Evolutionary conservation across 495 filamentous ascomycete genomes (phyloP), one percentile per base, ranked within the genome.

Genomic region (Hyaloscypha bicolor): DNA sequence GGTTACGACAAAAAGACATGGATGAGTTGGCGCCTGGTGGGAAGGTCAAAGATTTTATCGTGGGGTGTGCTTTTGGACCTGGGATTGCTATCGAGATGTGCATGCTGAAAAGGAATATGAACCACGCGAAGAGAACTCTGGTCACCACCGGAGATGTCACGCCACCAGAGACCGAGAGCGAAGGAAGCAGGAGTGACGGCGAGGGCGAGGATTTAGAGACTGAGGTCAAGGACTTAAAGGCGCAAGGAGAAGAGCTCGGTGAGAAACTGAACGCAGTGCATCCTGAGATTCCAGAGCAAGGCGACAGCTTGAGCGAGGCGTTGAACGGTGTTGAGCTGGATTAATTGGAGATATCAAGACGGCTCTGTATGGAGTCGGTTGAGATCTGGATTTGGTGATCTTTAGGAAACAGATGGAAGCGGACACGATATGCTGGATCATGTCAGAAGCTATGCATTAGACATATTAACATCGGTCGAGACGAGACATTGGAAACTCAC

Each of bases 51-150:
- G 83, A 89, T 55, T 79, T 87, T 48, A 80, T 90, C 22, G 82
- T 88, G n/a, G 87, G 84, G 0, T 85, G 84, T 62, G 86, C 86
- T 21, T 91, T 90, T 75, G 88, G 88, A 6, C 88, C 88, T 0
- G 87, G 88, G 3, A 85, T 91, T 35, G 69, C 81, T 22, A 77
- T 89, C 35, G 88, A 90, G 79, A 88, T 88, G 84, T 84, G 84
- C 70, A 75, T 88, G 69, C 69, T 88, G 55, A 83, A 79, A 74
- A 76, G 85, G 37, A 69, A 70, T 64, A 53, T 75, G 56, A 67
- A 37, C n/a, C 69, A 71, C 62, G 66, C 67, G 2, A 60, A 55
- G 39, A 58, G 71, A 63, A 69, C 56, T 29, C 33, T 69, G 30
- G 60, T 69, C 19, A 55, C 30, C 1, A 25, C 60, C 35, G 68